Conservation (phyloP, 2,329 filamentous ascomycete species). For the Monilinia fructigena region DNA sequence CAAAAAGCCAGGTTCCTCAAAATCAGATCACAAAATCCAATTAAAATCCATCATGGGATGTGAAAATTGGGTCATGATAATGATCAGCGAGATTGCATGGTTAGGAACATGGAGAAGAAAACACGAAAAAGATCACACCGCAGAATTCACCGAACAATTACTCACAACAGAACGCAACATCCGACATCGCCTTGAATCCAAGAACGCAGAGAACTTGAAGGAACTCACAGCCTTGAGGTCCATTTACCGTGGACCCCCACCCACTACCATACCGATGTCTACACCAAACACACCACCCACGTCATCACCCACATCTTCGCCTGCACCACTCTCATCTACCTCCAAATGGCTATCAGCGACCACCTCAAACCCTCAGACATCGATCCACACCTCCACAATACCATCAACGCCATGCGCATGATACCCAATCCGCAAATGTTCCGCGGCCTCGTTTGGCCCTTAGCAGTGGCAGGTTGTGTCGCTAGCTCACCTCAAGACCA, state of each 20-base stretch:
- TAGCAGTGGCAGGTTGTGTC: conserved; percentile 31
- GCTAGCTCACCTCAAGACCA: conserved; percentile 24
- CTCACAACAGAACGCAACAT: conserved; percentile 9
- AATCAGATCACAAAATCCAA: conserved; percentile 38
- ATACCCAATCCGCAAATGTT: conserved; percentile 26
- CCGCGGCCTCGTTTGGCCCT: conserved; percentile 28
- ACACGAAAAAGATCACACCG: conserved; percentile 44
- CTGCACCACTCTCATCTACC: conserved; percentile 28
- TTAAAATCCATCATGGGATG: conserved; percentile 53
- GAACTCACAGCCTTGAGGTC: conserved; percentile 8
- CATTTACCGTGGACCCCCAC: not conserved
- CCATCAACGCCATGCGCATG: conserved; percentile 25
- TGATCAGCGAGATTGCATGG: conserved; percentile 51
- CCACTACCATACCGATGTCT: conserved; percentile 6
- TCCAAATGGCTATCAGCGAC: conserved; percentile 23
- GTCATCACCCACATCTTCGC: conserved; percentile 29
- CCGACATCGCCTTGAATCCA: not conserved
- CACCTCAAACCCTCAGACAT: conserved; percentile 3
- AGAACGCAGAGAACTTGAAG: conserved; percentile 3
- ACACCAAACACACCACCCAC: conserved; percentile 19
- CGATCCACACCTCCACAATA: conserved; percentile 16
- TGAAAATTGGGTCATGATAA: conserved; percentile 55
- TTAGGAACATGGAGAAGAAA: conserved; percentile 57
- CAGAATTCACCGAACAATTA: conserved; percentile 7
- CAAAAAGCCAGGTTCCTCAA: not conserved